Conservation (phyloP, 768 basidiomycete species). For the Russula sp. region DNA sequence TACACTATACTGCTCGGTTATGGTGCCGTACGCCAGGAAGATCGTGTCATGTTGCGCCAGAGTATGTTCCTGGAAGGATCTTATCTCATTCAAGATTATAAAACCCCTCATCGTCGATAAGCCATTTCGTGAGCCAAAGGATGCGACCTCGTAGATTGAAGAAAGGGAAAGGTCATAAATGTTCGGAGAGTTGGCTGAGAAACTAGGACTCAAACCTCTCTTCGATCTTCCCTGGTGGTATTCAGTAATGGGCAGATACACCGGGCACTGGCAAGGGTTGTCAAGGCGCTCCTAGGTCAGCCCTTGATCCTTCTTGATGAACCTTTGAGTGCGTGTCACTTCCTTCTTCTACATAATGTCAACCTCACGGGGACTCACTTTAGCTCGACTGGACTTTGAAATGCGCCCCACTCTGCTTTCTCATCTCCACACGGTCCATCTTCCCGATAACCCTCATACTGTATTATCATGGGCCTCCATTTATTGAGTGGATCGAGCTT, state of each 20-base stretch:
- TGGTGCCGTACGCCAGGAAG: no score
- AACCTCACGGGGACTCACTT: neutral
- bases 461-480: conserved; percentile 60
- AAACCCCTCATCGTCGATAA: no score
- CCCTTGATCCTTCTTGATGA: conserved; percentile 83
- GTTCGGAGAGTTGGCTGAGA: no score
- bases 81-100: no score
- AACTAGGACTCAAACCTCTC: no score
- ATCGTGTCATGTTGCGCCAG: no score
- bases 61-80: no score
- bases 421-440: conserved; percentile 48
- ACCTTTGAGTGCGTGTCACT: conserved; percentile 58
- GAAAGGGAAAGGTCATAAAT: no score
- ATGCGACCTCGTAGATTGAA: no score
- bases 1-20: no score
- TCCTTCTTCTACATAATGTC: neutral
- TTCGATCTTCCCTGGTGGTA: no score
- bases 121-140: no score
- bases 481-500: conserved; percentile 59
- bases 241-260: conserved; percentile 87
- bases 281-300: conserved; percentile 60
- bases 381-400: conserved; percentile 69
- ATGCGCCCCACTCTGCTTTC: conserved; percentile 49
- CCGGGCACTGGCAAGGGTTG: conserved; percentile 59
- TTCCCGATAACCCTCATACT: conserved; percentile 41